Base-by-base conservation (phyloP, 2,329 filamentous ascomycete species). In the Fusarium chuoi region DNA sequence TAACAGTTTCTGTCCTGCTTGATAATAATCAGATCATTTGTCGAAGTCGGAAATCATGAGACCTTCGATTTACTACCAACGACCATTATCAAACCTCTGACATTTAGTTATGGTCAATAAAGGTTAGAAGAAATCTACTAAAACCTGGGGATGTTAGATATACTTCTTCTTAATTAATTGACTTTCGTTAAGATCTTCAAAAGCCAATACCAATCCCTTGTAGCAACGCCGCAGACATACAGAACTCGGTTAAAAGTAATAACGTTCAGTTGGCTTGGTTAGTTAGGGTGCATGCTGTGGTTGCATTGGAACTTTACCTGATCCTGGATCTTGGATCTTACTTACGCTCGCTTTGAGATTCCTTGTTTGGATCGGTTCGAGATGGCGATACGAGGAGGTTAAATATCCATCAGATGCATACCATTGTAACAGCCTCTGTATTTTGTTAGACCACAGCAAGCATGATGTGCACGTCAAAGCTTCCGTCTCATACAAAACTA, bases 291-390 rank as follows among this genome's bases (percentile, higher is more conserved):
- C 65, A 69, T 63, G n/a, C 24, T 36, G 38, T 59, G 52, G 52
- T 68, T 68, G n/a, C 66, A 69, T 64, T 60, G 35, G 38, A 28
- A 36, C 33, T 57, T 64, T 28, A 56, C 65, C 49, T 44, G 49
- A 55, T 54, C 49, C 58, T 69, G 58, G 30, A 46, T 57, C 51
- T 26, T 35, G 26, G 42, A 62, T 54, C 22, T 39, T 48, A 41
- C 26, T 49, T 49, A 44, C 42, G 41, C 64, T 68, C 66, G 54
- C 48, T 42, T 56, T 48, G 38, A 52, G 33, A 28, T 68, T 38
- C 42, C 28, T 20, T 41, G 33, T 62, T 45, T 9, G 55, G 35
- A 28, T 17, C 20, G 17, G 13, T 35, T 38, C 26, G 20, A 36
- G 30, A 28, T 48, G n/a, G 55, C 35, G 15, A 38, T 41, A 28